phyloP scores from a whole-genome alignment of 768 basidiomycete genomes.

The Gloeopeniophorella convolvens region DNA sequence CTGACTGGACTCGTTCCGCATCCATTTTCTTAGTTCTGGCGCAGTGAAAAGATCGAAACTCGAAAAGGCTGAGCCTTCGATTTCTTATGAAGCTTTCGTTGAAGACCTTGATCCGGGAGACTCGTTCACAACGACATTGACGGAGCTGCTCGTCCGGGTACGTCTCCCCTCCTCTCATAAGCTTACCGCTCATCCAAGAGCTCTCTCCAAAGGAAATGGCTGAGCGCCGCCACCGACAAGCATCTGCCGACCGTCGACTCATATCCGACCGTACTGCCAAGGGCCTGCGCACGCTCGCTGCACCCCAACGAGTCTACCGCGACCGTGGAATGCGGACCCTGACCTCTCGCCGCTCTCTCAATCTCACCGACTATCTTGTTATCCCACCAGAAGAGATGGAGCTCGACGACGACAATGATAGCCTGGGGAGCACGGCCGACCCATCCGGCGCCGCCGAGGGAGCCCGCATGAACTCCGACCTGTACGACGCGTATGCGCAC shows the following conservation, averaged over 20 bases:
- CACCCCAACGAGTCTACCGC: slow-evolving; percentile 47
- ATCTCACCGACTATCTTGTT: slow-evolving; percentile 47
- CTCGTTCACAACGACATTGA: slow-evolving; percentile 67
- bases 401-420: slow-evolving; percentile 54
- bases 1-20: slow-evolving; percentile 6
- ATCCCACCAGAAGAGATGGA: slow-evolving; percentile 51
- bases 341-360: slow-evolving; percentile 22
- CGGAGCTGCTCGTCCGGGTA: slow-evolving; percentile 77
- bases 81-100: slow-evolving; percentile 70
- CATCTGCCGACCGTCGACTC: slow-evolving; percentile 46
- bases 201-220: slow-evolving; percentile 56
- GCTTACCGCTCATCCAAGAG: slow-evolving; percentile 7
- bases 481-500: slow-evolving; percentile 55
- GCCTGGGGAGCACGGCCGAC: slow-evolving; percentile 40
- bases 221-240: slow-evolving; percentile 56
- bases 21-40: slow-evolving; percentile 44
- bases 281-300: slow-evolving; percentile 51
- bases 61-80: slow-evolving; percentile 56
- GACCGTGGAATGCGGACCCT: slow-evolving; percentile 21
- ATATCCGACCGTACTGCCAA: slow-evolving; percentile 65
- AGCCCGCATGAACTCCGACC: slow-evolving; percentile 48
- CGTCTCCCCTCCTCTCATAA: slow-evolving; percentile 20
- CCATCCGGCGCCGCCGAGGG: slow-evolving; percentile 42
- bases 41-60: slow-evolving; percentile 63
- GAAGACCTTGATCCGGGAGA: slow-evolving; percentile 74